phyloP scores from a whole-genome alignment of 2,329 filamentous ascomycete genomes.

The Alternaria ventricosa region DNA sequence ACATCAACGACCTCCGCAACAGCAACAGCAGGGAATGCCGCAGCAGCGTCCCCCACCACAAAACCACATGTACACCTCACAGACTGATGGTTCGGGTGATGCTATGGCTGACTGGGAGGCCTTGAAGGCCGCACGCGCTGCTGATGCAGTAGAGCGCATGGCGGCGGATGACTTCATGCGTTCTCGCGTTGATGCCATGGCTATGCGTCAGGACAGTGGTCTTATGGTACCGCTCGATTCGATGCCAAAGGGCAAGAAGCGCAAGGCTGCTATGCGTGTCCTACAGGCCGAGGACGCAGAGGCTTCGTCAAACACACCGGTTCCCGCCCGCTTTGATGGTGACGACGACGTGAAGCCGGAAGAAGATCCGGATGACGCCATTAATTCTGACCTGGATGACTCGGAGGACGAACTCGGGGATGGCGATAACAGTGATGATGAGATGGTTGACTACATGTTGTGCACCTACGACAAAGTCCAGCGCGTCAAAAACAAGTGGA shows the following conservation, averaged over 20 bases:
- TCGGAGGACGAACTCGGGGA: constrained; percentile 83
- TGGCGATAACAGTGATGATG: constrained; percentile 86
- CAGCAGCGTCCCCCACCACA: constrained; percentile 33
- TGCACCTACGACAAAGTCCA: constrained; percentile 99
- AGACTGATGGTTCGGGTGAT: constrained; percentile 79
- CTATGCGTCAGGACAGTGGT: constrained; percentile 74
- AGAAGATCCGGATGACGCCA: constrained; percentile 82
- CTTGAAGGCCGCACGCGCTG: constrained; percentile 65
- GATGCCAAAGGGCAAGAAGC: constrained; percentile 54
- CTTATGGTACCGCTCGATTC: constrained; percentile 75
- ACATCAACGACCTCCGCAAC: constrained; percentile 27
- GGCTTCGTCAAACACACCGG: constrained; percentile 28
- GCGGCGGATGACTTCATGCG: constrained; percentile 73
- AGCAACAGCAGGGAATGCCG: constrained; percentile 33
- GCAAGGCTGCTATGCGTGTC: constrained; percentile 46
- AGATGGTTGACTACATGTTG: constrained; percentile 88
- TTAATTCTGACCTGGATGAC: constrained; percentile 98
- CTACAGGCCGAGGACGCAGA: constrained; percentile 63
- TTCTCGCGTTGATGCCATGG: constrained; percentile 68
- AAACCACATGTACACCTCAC: constrained; percentile 55
- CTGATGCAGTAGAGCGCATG: constrained; percentile 58
- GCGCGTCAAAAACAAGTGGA: constrained; percentile 95
- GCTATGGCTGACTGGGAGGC: constrained; percentile 63
- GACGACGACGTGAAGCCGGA: constrained; percentile 62
- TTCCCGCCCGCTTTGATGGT: constrained; percentile 61